These are phyloP conservation scores for Rubroboletus pulcherrimus DNA, from an alignment of 768 basidiomycete genomes.

Conservation along the genomic window DNA sequence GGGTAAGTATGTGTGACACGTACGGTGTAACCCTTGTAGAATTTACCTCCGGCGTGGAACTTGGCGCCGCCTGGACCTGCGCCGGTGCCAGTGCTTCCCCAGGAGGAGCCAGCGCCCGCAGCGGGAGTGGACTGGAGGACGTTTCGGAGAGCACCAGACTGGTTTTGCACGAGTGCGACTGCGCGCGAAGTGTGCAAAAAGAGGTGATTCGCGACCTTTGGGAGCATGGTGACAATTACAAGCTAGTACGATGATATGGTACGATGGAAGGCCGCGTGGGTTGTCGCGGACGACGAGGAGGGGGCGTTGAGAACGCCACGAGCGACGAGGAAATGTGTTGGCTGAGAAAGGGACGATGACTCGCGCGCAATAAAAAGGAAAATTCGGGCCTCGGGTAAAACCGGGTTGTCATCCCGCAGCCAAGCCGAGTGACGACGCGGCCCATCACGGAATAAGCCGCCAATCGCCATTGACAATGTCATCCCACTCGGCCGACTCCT, in stretches of 20 bases:
- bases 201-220: slow-evolving; percentile 78
- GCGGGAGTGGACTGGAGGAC: slow-evolving; percentile 59
- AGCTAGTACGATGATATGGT: neutral
- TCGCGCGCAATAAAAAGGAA: slow-evolving; percentile 13
- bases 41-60: slow-evolving; percentile 66
- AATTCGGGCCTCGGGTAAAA: slow-evolving; percentile 18
- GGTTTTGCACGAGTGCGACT: slow-evolving; percentile 71
- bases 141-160: slow-evolving; percentile 66
- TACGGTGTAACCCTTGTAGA: slow-evolving; percentile 66
- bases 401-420: slow-evolving; percentile 8
- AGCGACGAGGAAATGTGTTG: neutral
- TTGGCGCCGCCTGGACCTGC: slow-evolving; percentile 71
- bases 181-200: slow-evolving; percentile 74
- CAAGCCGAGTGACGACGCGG: slow-evolving; percentile 14
- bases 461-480: slow-evolving; percentile 32
- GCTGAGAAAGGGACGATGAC: neutral
- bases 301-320: neutral
- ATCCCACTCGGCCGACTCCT: slow-evolving; percentile 19
- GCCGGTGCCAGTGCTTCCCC: slow-evolving; percentile 46
- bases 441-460: slow-evolving; percentile 16
- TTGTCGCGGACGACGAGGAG: neutral
- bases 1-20: slow-evolving; percentile 26
- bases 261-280: neutral
- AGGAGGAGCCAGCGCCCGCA: slow-evolving; percentile 47
- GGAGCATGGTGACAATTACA: slow-evolving; percentile 53